Percentiles rank a stretch among this genome's conserved stretches.
Conservation (phyloP, 306 rosid genomes). For the Biancaea sappan region DNA sequence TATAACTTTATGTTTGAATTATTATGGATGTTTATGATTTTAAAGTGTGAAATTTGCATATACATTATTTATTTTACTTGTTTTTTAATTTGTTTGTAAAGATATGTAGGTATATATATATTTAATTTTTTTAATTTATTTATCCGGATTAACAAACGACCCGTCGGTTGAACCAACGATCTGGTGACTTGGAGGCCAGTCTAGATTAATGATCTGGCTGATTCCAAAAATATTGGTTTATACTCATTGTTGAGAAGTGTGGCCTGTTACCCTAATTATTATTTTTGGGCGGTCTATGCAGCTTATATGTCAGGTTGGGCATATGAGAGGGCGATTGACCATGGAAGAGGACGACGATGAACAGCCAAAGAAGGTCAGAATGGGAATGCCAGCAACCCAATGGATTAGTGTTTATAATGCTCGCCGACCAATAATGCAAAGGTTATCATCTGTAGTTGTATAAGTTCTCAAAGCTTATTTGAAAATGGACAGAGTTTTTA, state of each 20-base stretch:
- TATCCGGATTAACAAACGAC: too few relatives aligned
- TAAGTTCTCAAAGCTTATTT: background rate
- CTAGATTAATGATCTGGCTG: too few relatives aligned
- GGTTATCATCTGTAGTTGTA: slow-evolving; percentile 38
- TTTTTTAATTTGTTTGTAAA: too few relatives aligned
- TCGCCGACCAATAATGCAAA: slow-evolving; percentile 74
- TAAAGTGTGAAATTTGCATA: too few relatives aligned
- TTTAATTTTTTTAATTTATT: too few relatives aligned
- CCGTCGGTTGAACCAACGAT: too few relatives aligned
- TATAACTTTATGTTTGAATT: too few relatives aligned
- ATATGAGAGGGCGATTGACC: slow-evolving; percentile 60
- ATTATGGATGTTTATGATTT: too few relatives aligned
- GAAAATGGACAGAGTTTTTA: background rate
- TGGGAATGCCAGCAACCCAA: slow-evolving; percentile 73
- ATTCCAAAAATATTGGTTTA: too few relatives aligned
- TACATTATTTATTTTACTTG: too few relatives aligned
- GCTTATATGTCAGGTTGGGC: slow-evolving; percentile 63
- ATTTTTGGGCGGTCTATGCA: slow-evolving; percentile 28
- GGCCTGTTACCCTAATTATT: background rate
- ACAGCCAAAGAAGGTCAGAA: slow-evolving; percentile 69
- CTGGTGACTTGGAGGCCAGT: too few relatives aligned
- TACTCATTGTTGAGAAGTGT: slow-evolving; percentile 23
- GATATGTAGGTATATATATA: too few relatives aligned
- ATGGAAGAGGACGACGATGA: slow-evolving; percentile 67
- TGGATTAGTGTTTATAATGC: slow-evolving; percentile 79